Evolutionary conservation across 1,284 basidiomycete genomes (phyloP).

Genomic region (Puccinia novopanici): DNA sequence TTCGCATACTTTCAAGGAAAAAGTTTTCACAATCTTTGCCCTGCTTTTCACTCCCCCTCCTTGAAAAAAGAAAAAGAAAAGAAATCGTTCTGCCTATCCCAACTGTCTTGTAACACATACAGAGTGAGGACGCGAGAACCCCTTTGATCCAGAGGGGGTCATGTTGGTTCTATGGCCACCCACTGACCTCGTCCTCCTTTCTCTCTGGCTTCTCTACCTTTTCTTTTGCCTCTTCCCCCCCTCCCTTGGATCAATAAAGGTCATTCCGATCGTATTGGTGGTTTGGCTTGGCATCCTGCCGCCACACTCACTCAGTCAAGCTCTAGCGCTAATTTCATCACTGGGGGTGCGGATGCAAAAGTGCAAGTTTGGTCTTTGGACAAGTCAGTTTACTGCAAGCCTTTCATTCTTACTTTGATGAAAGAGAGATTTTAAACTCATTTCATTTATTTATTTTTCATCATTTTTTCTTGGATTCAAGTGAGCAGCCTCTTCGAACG

Average conservation of each 20-base stretch:
- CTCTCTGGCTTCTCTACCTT: slow-evolving; percentile 1
- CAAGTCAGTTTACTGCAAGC: slow-evolving; percentile 28
- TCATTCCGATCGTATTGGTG: slow-evolving; percentile 87
- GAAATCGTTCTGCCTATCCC: neutral
- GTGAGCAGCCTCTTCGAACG: slow-evolving; percentile 76
- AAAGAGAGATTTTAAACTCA: neutral
- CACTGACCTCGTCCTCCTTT: slow-evolving; percentile 49
- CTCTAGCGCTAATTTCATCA: slow-evolving; percentile 78
- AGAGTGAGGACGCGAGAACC: slow-evolving; percentile 37
- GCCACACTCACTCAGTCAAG: slow-evolving; percentile 78
- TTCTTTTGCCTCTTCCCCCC: neutral
- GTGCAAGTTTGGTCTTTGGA: slow-evolving; percentile 83
- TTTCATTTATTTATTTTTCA: neutral
- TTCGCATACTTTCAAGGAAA: neutral
- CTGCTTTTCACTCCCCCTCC: neutral
- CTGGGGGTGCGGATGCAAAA: slow-evolving; percentile 82
- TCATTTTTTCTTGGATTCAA: too few relatives aligned
- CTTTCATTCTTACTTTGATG: neutral
- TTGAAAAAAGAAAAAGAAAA: neutral
- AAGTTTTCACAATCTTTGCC: slow-evolving; percentile 33
- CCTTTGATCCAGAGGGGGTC: slow-evolving; percentile 10
- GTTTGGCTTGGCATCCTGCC: slow-evolving; percentile 94
- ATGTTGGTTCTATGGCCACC: slow-evolving; percentile 15
- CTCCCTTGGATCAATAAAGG: slow-evolving; percentile 62
- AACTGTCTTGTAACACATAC: slow-evolving; percentile 42